Evolutionary conservation across 1,284 basidiomycete species (phyloP), one percentile per base, ranked within the genome.

Genomic region (Tylopilus sp.): DNA sequence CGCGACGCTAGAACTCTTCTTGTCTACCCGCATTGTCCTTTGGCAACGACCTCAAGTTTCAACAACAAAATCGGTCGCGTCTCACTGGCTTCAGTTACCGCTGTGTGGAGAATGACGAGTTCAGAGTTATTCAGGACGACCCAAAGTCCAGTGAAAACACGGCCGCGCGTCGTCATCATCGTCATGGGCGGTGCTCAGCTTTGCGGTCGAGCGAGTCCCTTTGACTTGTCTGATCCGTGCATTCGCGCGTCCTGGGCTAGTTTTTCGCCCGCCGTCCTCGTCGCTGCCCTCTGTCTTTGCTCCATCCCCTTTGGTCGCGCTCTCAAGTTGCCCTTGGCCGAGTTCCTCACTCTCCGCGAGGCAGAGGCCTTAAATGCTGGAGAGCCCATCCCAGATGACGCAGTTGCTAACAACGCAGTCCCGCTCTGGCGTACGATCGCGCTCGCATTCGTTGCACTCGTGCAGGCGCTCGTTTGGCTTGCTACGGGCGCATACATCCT

Each of bases 401-500:
- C 18, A n/a, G 43, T 49, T 2, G 46, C 48, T 2, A 50, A 52
- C 15, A 49, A 46, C 14, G 42, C 50, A 1, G 69, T 72, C 15
- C 75, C 78, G 0, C 65, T 82, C 4, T 83, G 83, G 82, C 76
- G 77, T 38, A 79, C 77, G 4, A 53, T 80, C 33, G 55, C 77
- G 8, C 73, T 87, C 18, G 72, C 75, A 1, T 69, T 73, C 44
- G 54, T 74, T n/a, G 71, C 74, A 4, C 67, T 80, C 47, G 15
- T 67, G 3, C 71, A 77, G 50, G 62, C 71, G 0, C 59, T 78
- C 4, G 55, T 65, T 3, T 81, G 79, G 78, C 55, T 76, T 4
- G 67, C 67, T 24, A 58, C 69, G 0, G 73, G 70, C 17, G 67
- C 70, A 15, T 78, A 72, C 52, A 55, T 51, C 15, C 50, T 71